A percentile compares a stretch with the other conserved stretches of the same genome.
Evolutionary conservation across 169 alveolate genomes (phyloP).

Genomic region (Plasmodium gallinaceum): DNA sequence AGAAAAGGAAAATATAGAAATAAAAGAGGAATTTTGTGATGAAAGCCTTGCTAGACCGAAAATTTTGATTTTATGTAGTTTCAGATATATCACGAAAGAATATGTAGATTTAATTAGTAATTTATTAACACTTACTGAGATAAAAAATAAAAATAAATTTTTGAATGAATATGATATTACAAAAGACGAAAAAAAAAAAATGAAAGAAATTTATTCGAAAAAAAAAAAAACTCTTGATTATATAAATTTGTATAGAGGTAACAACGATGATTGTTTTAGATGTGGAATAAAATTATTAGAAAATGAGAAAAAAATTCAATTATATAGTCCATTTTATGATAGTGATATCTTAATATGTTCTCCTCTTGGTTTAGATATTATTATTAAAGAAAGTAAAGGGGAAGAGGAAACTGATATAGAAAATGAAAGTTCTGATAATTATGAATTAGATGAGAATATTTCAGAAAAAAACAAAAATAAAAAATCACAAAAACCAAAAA

Average conservation of each 20-base stretch:
- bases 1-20: slow-evolving; percentile 26
- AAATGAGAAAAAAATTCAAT: slow-evolving; percentile 81
- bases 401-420: not conserved
- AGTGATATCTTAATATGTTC: slow-evolving; percentile 92
- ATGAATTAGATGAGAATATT: slow-evolving; percentile 11
- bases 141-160: slow-evolving; percentile 81
- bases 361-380: slow-evolving; percentile 89
- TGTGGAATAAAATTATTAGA: slow-evolving; percentile 87
- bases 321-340: slow-evolving; percentile 88
- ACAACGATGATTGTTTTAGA: slow-evolving; percentile 90
- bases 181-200: slow-evolving; percentile 77
- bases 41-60: slow-evolving; percentile 80
- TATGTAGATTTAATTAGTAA: slow-evolving; percentile 70
- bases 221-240: slow-evolving; percentile 81
- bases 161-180: slow-evolving; percentile 81
- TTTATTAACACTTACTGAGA: slow-evolving; percentile 63
- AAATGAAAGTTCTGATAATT: not conserved
- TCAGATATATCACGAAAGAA: slow-evolving; percentile 77
- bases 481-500: slow-evolving; percentile 1
- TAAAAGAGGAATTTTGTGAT: slow-evolving; percentile 77
- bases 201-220: slow-evolving; percentile 71
- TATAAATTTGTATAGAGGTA: slow-evolving; percentile 83
- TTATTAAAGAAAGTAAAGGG: slow-evolving; percentile 79
- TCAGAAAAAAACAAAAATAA: slow-evolving; percentile 19
- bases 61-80: slow-evolving; percentile 77